Evolutionary conservation across 2,329 filamentous ascomycete genomes (phyloP).

Genomic region (Ciborinia camelliae): DNA sequence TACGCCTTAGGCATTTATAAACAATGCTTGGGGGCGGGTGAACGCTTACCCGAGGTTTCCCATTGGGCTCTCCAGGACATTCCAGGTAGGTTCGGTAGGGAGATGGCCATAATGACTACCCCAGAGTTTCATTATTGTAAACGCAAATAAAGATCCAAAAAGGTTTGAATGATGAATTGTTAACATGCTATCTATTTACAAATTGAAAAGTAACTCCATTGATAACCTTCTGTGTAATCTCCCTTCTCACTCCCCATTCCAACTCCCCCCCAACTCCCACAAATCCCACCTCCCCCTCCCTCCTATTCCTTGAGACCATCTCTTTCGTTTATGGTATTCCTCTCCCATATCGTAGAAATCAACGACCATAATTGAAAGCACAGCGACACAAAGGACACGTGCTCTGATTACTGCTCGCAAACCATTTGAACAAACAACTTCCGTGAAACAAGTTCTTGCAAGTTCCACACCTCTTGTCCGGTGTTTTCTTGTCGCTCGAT

Average conservation of each 20-base stretch:
- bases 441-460: constrained; percentile 95
- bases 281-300: not conserved
- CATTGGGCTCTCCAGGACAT: no score
- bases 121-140: no score
- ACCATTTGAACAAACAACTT: constrained; percentile 92
- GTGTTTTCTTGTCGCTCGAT: constrained; percentile 80
- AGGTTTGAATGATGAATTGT: no score
- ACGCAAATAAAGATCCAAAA: no score
- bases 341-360: not conserved
- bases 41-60: no score
- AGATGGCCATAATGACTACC: no score
- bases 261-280: not conserved
- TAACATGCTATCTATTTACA: no score
- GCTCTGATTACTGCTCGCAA: constrained; percentile 86
- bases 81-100: no score
- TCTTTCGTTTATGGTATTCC: not conserved
- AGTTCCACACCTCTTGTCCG: constrained; percentile 85
- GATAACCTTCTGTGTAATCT: not conserved
- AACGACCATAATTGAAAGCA: constrained; percentile 61
- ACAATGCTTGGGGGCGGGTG: no score
- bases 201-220: not conserved
- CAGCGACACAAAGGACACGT: constrained; percentile 92
- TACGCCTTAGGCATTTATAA: no score
- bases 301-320: not conserved
- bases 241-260: not conserved